Conservation (phyloP, 352 stramenopile genomes). For the Peronospora destructor region DNA sequence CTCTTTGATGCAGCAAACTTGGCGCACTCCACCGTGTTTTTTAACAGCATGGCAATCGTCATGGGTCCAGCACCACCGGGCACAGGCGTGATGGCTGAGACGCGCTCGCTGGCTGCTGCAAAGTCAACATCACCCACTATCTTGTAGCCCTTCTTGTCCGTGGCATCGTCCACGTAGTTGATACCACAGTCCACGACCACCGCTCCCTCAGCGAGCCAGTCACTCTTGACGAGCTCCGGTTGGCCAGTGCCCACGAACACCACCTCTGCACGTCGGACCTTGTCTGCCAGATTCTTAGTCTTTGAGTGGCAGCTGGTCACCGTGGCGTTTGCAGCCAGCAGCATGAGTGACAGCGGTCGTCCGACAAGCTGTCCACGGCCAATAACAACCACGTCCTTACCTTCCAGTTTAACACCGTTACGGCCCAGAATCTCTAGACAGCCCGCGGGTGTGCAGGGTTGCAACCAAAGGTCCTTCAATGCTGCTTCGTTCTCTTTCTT, state of each 20-base stretch:
- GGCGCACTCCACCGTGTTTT: constrained; percentile 70
- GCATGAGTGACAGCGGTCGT: constrained; percentile 92
- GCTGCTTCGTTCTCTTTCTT: background rate
- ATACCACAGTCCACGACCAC: constrained; percentile 99
- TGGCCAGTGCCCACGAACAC: constrained; percentile 93
- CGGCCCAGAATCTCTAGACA: constrained; percentile 54
- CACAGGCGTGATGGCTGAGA: constrained; percentile 95
- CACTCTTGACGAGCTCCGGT: constrained; percentile 90
- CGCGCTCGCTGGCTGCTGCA: constrained; percentile 72
- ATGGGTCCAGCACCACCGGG: constrained; percentile 97
- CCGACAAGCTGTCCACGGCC: constrained; percentile 96
- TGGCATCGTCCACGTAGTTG: constrained; percentile 91
- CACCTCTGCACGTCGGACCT: constrained; percentile 89
- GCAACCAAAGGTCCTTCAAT: constrained; percentile 54
- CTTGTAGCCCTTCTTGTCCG: constrained; percentile 79
- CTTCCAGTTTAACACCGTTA: constrained; percentile 85
- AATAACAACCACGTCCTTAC: constrained; percentile 95
- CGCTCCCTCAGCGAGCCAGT: constrained; percentile 95
- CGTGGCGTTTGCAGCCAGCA: constrained; percentile 93
- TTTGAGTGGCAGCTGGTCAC: constrained; percentile 96
- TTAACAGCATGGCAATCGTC: constrained; percentile 93
- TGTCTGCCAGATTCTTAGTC: constrained; percentile 63
- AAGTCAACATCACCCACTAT: constrained; percentile 97
- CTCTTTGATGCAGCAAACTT: constrained; percentile 33
- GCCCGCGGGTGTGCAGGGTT: constrained; percentile 89